A percentile compares a stretch with the other conserved stretches of the same genome.
Evolutionary conservation across 768 basidiomycete species (phyloP).

Genomic region (Cubamyces lactineus): DNA sequence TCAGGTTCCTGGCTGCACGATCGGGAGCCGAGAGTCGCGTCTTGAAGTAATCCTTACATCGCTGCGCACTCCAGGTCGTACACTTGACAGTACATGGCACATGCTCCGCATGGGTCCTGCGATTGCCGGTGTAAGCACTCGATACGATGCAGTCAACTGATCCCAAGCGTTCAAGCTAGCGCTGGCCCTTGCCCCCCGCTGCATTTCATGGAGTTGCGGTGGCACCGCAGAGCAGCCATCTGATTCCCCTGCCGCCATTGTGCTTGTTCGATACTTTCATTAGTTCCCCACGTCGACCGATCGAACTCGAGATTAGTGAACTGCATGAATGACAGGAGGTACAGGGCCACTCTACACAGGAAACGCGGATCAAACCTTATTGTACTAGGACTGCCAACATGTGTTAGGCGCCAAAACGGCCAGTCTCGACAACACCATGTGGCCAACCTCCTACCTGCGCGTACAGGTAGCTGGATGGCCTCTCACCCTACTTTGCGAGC

Average conservation of each 20-base stretch:
- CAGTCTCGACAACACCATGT: background rate
- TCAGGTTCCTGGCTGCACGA: slow-evolving; percentile 8
- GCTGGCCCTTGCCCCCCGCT: background rate
- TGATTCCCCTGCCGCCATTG: no score
- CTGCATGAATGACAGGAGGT: slow-evolving; percentile 11
- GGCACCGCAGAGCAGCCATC: no score
- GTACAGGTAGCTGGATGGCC: no score
- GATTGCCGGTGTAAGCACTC: background rate
- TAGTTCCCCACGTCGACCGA: background rate
- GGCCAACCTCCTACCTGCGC: no score
- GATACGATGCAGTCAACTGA: background rate
- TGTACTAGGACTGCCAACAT: background rate
- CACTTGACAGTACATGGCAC: slow-evolving; percentile 3
- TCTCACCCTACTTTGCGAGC: background rate
- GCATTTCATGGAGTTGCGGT: background rate
- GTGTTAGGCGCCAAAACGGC: background rate
- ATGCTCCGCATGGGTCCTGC: background rate
- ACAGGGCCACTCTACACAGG: background rate
- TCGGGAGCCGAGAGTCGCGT: slow-evolving; percentile 13
- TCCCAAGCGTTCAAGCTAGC: background rate
- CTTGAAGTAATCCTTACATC: background rate
- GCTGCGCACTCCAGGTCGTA: background rate
- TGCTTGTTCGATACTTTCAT: background rate
- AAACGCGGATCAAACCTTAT: slow-evolving; percentile 17
- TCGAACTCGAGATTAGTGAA: slow-evolving; percentile 17